Evolutionary conservation across 176 grass and related monocot species (phyloP), one percentile per base, ranked within the genome.

Genomic region (Otatea glauca): DNA sequence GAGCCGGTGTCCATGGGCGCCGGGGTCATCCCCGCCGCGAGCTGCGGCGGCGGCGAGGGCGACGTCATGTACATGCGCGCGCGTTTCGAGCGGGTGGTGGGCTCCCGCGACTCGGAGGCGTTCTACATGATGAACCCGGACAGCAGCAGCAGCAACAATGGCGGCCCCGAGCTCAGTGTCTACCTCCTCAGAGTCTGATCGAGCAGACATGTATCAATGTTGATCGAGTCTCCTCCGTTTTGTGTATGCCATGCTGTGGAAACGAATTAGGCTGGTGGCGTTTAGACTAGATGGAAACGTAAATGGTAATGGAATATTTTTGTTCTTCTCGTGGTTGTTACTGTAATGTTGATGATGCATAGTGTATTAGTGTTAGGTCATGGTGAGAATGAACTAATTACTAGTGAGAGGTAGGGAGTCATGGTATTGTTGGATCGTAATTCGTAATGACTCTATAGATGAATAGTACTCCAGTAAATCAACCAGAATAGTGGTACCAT

Each of bases 71-170:
- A 98, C 91, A 95, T 98, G 96, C 90, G 96, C 73, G 96, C 96
- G 0, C 37, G 83, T 76, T 95, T 95, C 82, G 96, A 98, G 85
- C 89, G 96, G 35, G 93, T 95, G 38, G 96, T 98, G 18, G 93
- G 93, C 0, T 95, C 96, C 6, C 89, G 81, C 62, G 93, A 95
- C 74, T 98, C 96, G 1, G 96, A 98, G 64, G 96, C 96, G 0
- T 98, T 98, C 82, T 98, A 98, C 89, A 98, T 98, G 96, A 95
- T 98, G 91, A 98, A 94, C 82, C 96, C 93, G 4, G 96, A 95
- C 75, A 75, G 24, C 64, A 88, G 29, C 79, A 61, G 79, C 64
- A 70, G 65, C 43, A 74, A 44, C 83, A 86, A 86, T 67, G 81
- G 90, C 76, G 92, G 95, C 4, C 95, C 90, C 0, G 95, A 97